Evolutionary conservation across 208 protist genomes (phyloP), one percentile per base, ranked within the genome.

Genomic region (Entamoeba nuttalli): DNA sequence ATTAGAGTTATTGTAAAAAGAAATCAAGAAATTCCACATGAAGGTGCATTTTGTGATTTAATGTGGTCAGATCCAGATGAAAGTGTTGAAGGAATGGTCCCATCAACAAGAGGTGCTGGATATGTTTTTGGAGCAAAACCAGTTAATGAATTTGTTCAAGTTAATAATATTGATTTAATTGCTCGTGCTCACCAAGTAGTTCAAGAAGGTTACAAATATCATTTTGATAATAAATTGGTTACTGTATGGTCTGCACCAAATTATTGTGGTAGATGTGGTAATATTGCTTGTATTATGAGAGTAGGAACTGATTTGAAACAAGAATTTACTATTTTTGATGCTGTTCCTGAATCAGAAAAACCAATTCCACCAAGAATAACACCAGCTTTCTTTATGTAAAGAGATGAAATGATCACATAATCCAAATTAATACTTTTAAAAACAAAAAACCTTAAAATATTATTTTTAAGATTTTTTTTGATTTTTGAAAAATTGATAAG

Each of bases 61-160:
- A 44, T 98, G 51, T 98, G 97, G 97, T 97, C 96, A 5, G 97
- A 98, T 93, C 97, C 97, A 3, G 95, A 93, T 94, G 93, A 94
- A 30, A 25, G 14, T 51, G 41, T 50, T 52, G 30, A n/a, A 52
- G 17, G 21, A 44, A 98, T 98, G 19, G 99, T 98, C 98, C 93
- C 99, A 48, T 98, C 97, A 51, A 98, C 98, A 53, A 97, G 99
- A 94, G 99, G 99, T 52, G 99, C 99, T 35, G 99, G 99, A 5
- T 99, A 99, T 95, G 97, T 99, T 35, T 99, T 99, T 97, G 99
- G 99, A 62, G 98, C 97, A 53, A 98, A 99, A 96, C 98, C 99
- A 0, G 98, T 99, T 21, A 73, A 95, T 30, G 48, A 95, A 4
- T 97, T 97, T 51, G 30, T 25, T 15, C 25, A 41, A 9, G 69